Evolutionary conservation across 164 flowering plant genomes (phyloP), one percentile per base, ranked within the genome.

Genomic region (Kingdonia uniflora): DNA sequence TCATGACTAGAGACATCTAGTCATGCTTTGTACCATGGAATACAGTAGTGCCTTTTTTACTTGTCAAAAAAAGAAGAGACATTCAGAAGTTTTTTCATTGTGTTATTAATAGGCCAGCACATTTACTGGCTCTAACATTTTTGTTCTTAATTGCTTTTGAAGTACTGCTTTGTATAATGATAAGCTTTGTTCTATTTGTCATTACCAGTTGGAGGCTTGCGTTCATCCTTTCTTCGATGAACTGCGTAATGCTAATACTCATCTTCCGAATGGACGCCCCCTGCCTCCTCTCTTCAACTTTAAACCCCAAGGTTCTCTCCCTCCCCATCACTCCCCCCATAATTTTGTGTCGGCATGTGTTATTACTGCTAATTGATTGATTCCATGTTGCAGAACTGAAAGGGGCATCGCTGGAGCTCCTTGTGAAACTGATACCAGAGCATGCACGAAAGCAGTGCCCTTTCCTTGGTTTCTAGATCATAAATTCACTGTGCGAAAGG

Each of bases 371-470:
- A 2, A 50, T 14, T 45, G 19, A 35, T 24, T 19, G 29, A 26
- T 39, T 38, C 10, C 19, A 8, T 15, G 21, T 37, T 55, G 60
- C 65, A 69, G 73, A 69, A 52, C 61, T 69, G 54, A 69, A 69
- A 65, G 70, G 73, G 11, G 61, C 58, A 42, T 61, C 73, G 26
- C 43, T 55, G 52, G 70, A 69, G 56, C 61, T 69, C 26, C 55
- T 69, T 14, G 67, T 48, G 21, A 69, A 62, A 61, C 54, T 69
- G 50, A 54, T 69, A 14, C 73, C 73, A 12, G 70, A 65, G 49
- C 73, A 69, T 65, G 64, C 70, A 35, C 58, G 70, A 38, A 69
- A 65, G 64, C 73, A 69, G 54, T 69, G 73, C 51, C 62, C 64
- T 5, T 65, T 62, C 55, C 69, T 65, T 61, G 70, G 67, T 51